These are phyloP conservation scores for Dissophora ornata DNA, from an alignment of 192 early-diverging fungal species.

Conservation along the genomic window DNA sequence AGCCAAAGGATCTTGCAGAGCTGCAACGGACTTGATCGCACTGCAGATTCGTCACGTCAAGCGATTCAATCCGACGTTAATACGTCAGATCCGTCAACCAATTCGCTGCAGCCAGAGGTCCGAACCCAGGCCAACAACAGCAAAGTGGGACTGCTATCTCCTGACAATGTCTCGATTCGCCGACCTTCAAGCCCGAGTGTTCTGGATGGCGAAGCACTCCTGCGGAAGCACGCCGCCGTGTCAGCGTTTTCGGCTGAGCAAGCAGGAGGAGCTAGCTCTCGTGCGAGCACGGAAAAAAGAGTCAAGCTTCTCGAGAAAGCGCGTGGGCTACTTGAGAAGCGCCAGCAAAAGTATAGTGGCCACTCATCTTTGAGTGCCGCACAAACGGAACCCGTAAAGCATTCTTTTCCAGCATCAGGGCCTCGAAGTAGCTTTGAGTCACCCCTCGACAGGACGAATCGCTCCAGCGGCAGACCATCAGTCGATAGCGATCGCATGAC, in stretches of 20 bases:
- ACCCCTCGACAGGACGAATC: too few species aligned
- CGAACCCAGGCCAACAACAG: too few species aligned
- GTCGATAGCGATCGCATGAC: neutral
- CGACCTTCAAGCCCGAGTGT: constrained; percentile 7
- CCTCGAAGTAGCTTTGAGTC: too few species aligned
- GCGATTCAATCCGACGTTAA: too few species aligned
- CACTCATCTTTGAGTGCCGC: constrained; percentile 1
- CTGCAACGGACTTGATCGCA: too few species aligned
- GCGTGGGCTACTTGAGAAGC: constrained; percentile 27
- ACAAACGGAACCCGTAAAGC: neutral
- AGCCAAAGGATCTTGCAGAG: too few species aligned
- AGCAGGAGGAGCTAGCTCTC: neutral
- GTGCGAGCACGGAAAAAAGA: constrained; percentile 7
- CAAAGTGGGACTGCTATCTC: too few species aligned
- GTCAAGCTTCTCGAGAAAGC: constrained; percentile 21
- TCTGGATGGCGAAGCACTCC: neutral
- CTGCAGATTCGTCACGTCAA: too few species aligned
- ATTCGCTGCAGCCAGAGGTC: too few species aligned
- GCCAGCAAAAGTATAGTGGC: constrained; percentile 8
- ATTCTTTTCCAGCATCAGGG: too few species aligned
- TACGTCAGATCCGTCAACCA: too few species aligned
- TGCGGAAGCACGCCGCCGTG: constrained; percentile 11
- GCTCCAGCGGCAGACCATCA: too few species aligned
- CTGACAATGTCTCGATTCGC: neutral
- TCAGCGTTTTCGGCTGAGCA: neutral